These are phyloP conservation scores for Ganoderma boninense DNA, from an alignment of 1,284 basidiomycete genomes.

Conservation along the genomic window DNA sequence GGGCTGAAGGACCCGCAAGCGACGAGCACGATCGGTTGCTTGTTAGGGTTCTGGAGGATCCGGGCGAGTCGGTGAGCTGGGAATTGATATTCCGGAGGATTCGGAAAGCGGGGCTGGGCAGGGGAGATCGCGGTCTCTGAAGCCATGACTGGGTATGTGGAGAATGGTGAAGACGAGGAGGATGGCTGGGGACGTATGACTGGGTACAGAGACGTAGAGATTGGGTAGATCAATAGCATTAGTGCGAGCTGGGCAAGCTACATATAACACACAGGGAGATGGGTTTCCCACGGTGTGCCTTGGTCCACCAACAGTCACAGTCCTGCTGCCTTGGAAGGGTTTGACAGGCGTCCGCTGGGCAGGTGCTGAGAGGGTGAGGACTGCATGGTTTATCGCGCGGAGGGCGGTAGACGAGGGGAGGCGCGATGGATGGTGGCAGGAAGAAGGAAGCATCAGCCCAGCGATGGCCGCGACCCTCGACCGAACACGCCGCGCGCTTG, in stretches of 20 bases:
- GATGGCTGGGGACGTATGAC: slow-evolving; percentile 10
- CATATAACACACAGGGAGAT: not conserved
- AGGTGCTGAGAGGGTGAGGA: not conserved
- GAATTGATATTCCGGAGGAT: slow-evolving; percentile 73
- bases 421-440: not conserved
- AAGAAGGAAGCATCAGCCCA: not conserved
- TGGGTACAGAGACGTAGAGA: slow-evolving; percentile 5
- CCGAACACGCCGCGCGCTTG: not conserved
- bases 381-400: not conserved
- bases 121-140: slow-evolving; percentile 24
- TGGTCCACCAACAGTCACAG: not conserved
- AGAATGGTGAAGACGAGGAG: not conserved
- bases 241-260: not conserved
- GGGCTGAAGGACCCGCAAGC: slow-evolving; percentile 87
- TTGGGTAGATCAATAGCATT: slow-evolving; percentile 16
- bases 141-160: slow-evolving; percentile 8
- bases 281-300: not conserved
- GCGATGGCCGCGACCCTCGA: not conserved
- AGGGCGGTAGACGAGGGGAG: not conserved
- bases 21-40: slow-evolving; percentile 79
- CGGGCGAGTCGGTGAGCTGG: slow-evolving; percentile 68
- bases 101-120: slow-evolving; percentile 45
- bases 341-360: not conserved
- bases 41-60: slow-evolving; percentile 66
- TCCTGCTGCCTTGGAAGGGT: slow-evolving; percentile 5